Conservation (phyloP, 1,284 basidiomycete genomes). For the Rhodofomes roseus region DNA sequence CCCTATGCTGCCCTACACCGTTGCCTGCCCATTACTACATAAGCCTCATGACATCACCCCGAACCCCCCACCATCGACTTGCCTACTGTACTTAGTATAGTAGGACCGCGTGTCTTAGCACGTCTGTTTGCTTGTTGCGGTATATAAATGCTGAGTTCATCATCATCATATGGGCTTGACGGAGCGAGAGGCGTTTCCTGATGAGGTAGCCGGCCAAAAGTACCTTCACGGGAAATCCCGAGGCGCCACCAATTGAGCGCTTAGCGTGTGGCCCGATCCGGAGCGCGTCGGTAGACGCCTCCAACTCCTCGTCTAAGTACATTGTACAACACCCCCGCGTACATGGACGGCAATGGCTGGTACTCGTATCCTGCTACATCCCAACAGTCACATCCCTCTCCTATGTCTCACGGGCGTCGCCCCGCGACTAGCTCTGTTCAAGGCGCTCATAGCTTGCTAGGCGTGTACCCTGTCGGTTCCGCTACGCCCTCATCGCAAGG, state of each 20-base stretch:
- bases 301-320: neutral
- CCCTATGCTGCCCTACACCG: neutral
- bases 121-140: neutral
- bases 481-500: conserved; percentile 68
- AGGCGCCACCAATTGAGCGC: too few species aligned
- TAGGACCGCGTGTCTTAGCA: neutral
- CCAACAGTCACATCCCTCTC: neutral
- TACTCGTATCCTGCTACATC: neutral
- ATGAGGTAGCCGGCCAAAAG: too few species aligned
- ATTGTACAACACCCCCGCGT: neutral
- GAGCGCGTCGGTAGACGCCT: too few species aligned
- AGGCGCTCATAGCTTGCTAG: conserved; percentile 58
- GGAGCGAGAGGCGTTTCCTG: too few species aligned
- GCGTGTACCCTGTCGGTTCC: conserved; percentile 65
- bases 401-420: neutral
- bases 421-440: conserved; percentile 42
- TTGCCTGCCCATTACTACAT: neutral
- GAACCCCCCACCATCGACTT: neutral
- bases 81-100: neutral
- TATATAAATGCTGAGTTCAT: neutral
- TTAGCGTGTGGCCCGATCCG: too few species aligned
- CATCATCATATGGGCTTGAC: too few species aligned
- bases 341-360: neutral
- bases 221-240: too few species aligned
- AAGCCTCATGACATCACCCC: neutral